These are phyloP conservation scores for Sphagnum magellanicum DNA, from an alignment of 228 moss, liverwort and hornwort genomes.

Conservation along the genomic window DNA sequence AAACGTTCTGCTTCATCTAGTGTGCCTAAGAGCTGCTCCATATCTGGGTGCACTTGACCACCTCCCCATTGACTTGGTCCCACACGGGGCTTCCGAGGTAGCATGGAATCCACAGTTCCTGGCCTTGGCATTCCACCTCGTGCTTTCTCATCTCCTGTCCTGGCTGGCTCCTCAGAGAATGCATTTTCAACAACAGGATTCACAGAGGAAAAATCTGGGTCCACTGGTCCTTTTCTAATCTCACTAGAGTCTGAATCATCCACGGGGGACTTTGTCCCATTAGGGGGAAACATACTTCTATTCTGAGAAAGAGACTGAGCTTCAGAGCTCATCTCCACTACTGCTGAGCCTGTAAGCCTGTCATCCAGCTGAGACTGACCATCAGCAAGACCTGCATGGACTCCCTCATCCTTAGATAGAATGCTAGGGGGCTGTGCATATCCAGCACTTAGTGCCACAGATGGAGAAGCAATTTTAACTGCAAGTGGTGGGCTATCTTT, in stretches of 20 bases:
- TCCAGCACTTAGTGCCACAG: not conserved
- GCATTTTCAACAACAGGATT: conserved; percentile 10
- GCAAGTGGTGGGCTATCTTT: conserved; percentile 22
- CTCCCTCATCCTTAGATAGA: not conserved
- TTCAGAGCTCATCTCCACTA: too few relatives aligned
- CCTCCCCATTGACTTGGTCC: conserved; percentile 90
- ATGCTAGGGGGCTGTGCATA: too few relatives aligned
- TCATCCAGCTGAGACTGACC: too few relatives aligned
- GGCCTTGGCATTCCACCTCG: conserved; percentile 16
- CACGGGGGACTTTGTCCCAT: too few relatives aligned
- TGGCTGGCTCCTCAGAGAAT: conserved; percentile 17
- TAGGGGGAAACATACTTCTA: too few relatives aligned
- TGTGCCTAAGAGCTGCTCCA: conserved; percentile 74
- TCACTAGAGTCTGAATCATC: conserved; percentile 4
- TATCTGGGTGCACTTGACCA: conserved; percentile 66
- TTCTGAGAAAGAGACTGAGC: too few relatives aligned
- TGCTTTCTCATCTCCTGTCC: conserved; percentile 12
- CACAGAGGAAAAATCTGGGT: conserved; percentile 9
- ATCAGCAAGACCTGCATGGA: too few relatives aligned
- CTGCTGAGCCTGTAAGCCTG: too few relatives aligned
- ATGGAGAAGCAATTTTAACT: conserved; percentile 6
- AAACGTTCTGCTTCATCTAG: conserved; percentile 62
- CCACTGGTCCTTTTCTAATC: conserved; percentile 17
- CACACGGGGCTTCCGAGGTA: conserved; percentile 62
- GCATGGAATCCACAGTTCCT: conserved; percentile 22